Base-by-base conservation (phyloP, 768 basidiomycete genomes). In the Tylopilus subfusipes region DNA sequence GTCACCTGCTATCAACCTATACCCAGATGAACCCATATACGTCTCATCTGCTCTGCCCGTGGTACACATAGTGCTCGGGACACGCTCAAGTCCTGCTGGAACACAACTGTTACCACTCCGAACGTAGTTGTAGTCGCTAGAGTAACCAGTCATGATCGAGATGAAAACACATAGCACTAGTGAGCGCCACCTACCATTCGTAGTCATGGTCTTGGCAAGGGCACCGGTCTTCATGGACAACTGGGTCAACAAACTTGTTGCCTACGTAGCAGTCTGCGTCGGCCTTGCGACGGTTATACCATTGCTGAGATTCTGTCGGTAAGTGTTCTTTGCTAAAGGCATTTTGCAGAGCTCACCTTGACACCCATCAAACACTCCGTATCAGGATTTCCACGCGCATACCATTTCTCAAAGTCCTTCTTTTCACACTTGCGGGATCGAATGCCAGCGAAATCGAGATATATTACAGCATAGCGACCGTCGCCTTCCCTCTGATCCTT, bases 331-430 rank as follows among this genome's bases (percentile, higher is more conserved):
- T 16, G 7, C 19, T 11, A 27, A 34, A 40, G 14, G 10, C 31
- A 12, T 10, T n/a, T 24, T 44, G 50, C 30, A 43, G 25, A n/a
- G 55, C 78, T 46, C 49, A 90, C 92, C 81, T 90, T 93, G 65
- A 90, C 92, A 1, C 96, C 96, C 92, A 98, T 95, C 22, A 98
- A 72, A 70, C 96, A 98, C 59, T 91, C 82, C 33, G 78, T 76
- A 44, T 78, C 79, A 16, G 73, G 76, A n/a, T 69, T 75, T 16
- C 79, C 74, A 36, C 92, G 76, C 7, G 90, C 95, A 69, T 88
- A 88, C 94, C 94, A 98, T 55, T 70, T 78, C 72, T 98, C 95
- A 58, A 90, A 88, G 66, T 99, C 97, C 9, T 61, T 55, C 0
- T 79, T 73, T 0, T 45, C 69, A 54, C 97, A 99, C 68, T 97